Evolutionary conservation across 164 flowering plant genomes (phyloP), one percentile per base, ranked within the genome.

Genomic region (Dillenia turbinata): DNA sequence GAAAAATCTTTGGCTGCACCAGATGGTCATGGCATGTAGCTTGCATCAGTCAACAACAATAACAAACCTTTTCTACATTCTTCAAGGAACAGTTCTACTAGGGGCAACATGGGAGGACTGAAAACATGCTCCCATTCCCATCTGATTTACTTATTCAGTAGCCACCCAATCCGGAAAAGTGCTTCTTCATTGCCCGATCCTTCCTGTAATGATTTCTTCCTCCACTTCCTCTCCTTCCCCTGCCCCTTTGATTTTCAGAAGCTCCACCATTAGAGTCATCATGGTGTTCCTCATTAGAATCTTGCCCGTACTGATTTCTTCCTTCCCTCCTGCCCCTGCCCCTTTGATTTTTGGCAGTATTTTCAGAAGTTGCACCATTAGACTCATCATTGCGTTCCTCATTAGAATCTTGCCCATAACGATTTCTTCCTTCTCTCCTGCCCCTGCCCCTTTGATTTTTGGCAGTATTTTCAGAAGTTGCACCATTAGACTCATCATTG

Each of bases 131-230:
- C 40, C 54, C 8, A 51, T 51, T 12, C 9, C 3, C 9, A 14
- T n/a, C 54, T 5, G 9, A 9, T 14, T 9, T 51, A 51, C 17
- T 9, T 13, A 9, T 8, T 15, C 74, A 82, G 52, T 14, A 65
- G 47, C 89, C 88, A 64, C 77, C 66, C 65, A 88, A 17, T 14
- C 94, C 87, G 9, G 87, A 50, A 56, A 89, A 75, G 64, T 89
- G 95, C 60, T 94, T 94, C 54, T 71, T 81, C 79, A 85, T 71
- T 9, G 98, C 89, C 43, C 80, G 66, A 65, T 87, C 96, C 71
- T 84, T 94, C 72, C 85, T 77, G 69, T 74, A 64, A 66, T 79
- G 70, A 59, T 78, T 85, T 44, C 80, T 51, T 50, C 76, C 71
- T 12, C 91, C 78, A 0, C 78, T 52, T 2, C 71, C 65, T 48